A percentile compares a stretch with the other conserved stretches of the same genome.
Evolutionary conservation across 352 stramenopile genomes (phyloP).

Genomic region (Thraustochytrium sp.): DNA sequence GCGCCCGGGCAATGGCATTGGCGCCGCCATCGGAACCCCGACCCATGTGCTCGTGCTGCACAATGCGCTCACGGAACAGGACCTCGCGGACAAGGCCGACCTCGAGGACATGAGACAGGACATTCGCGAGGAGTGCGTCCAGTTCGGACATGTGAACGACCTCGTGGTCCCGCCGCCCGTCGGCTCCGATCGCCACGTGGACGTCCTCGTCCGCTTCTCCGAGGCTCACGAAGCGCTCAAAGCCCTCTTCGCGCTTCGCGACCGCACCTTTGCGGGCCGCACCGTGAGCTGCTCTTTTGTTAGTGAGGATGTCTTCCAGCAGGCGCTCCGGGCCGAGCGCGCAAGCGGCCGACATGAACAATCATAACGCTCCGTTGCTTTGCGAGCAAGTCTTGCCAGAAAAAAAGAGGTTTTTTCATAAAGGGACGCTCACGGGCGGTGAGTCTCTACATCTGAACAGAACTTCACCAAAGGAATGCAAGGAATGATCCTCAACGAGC

Average conservation of each 20-base stretch:
- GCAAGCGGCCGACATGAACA: background rate
- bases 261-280: conserved; percentile 83
- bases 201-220: conserved; percentile 88
- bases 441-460: no score
- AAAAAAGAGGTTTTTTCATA: no score
- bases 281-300: conserved; percentile 80
- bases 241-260: conserved; percentile 78
- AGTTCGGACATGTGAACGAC: conserved; percentile 70
- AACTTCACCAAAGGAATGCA: background rate
- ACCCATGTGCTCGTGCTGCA: conserved; percentile 84
- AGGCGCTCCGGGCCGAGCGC: conserved; percentile 20
- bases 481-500: background rate
- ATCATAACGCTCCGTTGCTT: background rate
- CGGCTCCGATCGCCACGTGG: conserved; percentile 50
- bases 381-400: no score
- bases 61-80: conserved; percentile 95
- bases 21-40: conserved; percentile 42
- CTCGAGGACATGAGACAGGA: conserved; percentile 90
- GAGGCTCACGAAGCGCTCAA: conserved; percentile 65
- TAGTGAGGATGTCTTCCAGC: conserved; percentile 75
- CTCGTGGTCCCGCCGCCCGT: conserved; percentile 18
- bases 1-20: conserved; percentile 48
- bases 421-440: no score
- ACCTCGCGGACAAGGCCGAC: conserved; percentile 88
- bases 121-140: conserved; percentile 89